Evolutionary conservation across 306 rosid species (phyloP), one percentile per base, ranked within the genome.

Genomic region (Vigna radiata): DNA sequence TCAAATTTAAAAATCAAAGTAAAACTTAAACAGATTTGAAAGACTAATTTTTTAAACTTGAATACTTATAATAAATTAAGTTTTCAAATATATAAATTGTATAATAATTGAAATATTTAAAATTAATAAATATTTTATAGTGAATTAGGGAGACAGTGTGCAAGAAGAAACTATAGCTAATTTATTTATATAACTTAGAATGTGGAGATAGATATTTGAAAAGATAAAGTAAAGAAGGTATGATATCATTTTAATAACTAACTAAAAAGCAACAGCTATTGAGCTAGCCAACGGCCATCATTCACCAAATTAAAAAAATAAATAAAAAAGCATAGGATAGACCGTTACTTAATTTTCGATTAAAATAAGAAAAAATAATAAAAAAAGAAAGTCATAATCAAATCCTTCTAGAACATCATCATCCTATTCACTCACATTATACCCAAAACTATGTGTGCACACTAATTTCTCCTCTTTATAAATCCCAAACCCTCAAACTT

Each of bases 161-260:
- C 3, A 29, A 29, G 31, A 29, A 29, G 4, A 29, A 29, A 29
- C 5, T 29, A 4, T 29, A 3, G 5, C 33, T 29, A 21, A 21
- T 21, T 21, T 21, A 21, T 21, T 29, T 3, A 29, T 29, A 8
- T 36, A 36, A 36, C 9, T 36, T 36, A 36, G 46, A 41, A 9
- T 41, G 46, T 54, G 29, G 61, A 27, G 18, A 27, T 13, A 12
- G 18, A 27, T 13, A 12, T 13, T 59, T 0, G 39, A 0, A 59
- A 59, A 59, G 65, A 58, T 12, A 29, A 60, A 60, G 43, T 15
- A 29, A 59, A 60, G 66, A 60, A 27, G 66, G 66, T 27, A 29
- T 60, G 41, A 2, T 16, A 61, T 61, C 21, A 61, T 31, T 29
- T 61, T 5, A 15, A 61, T 62, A 31, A 33, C 63, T 23, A 58